Evolutionary conservation across 1,284 basidiomycete species (phyloP), one percentile per base, ranked within the genome.

Genomic region (Hymenochaete sp.): DNA sequence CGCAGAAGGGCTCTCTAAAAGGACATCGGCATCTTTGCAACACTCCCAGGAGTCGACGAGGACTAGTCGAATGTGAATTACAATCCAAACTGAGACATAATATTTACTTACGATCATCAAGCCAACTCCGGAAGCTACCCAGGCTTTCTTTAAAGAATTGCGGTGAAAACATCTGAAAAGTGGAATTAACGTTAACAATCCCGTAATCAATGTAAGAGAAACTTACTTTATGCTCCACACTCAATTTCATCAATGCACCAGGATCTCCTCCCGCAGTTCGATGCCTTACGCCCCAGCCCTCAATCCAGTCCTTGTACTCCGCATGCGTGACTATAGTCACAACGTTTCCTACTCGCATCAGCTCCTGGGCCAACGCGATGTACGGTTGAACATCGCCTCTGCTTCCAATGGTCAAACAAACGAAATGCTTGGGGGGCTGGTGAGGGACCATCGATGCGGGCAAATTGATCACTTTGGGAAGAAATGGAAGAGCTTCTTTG

Each of bases 141-240:
- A 89, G 60, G 35, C 79, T 79, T 58, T 86, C 79, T 55, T 74
- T 82, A 66, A 89, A 80, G 59, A 88, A 90, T n/a, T 82, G 78
- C 0, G 85, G 78, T 0, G 83, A 85, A 62, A 89, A 88, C 73
- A 87, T 88, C 71, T 82, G 62, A 13, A 37, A 13, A 21, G 19
- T 11, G 36, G 40, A 11, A 27, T 2, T 22, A 5, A 18, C 4
- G 27, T 52, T 31, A 51, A 46, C 22, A 40, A 7, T 27, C 32
- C 37, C 18, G 25, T 33, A 16, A 38, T 13, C 42, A 22, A 14
- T 45, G 33, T 18, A 39, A 38, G 22, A 4, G 19, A 28, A 9
- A 44, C 56, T 25, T 49, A 73, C 73, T 63, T 74, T 77, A 57
- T 84, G 78, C 44, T 75, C 72, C 0, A 76, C 73, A 51, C 71